Evolutionary conservation across 75 land plant species (phyloP), one percentile per base, ranked within the genome.

Genomic region (Pinus albicaulis): DNA sequence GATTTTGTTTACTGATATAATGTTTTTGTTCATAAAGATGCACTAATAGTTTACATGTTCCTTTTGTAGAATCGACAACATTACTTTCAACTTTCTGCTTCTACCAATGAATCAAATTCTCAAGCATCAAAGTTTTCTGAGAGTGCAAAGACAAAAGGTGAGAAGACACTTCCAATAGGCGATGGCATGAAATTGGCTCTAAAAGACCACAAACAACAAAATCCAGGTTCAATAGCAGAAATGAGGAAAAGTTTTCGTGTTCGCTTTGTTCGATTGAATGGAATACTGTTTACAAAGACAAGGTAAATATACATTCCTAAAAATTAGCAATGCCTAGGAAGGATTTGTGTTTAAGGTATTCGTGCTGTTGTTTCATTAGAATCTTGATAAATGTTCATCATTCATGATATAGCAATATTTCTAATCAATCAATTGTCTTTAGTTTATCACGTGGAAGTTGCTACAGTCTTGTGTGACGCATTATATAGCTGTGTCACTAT

Each of bases 221-320:
- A 48, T 56, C 81, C 57, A 20, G 59, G 60, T 1, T 56, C 31
- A 64, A 53, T 72, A 5, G 36, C 71, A 38, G 93, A 92, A 8
- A 53, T 71, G 15, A 80, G 62, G 25, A 95, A 86, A 76, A 68
- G 74, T 34, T 95, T 92, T 65, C 86, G 88, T 59, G 78, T 83
- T 74, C 83, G 88, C 19, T 90, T 95, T 92, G 95, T 95, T 48
- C 80, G 98, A 44, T 78, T 95, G 53, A 90, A 91, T 85, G 95
- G 98, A 11, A 89, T 95, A 55, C 87, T 95, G 60, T 95, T 92
- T 73, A 93, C 98, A 71, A 86, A 92, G n/a, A 93, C 92, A 28
- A 93, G 98, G 98, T 92, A 83, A 68, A 38, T 38, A 20, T 22
- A 36, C 1, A 7, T 68, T 66, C 19, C 68, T 31, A 31, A 64